Base-by-base conservation (phyloP, 148 eudicot genomes). In the Rhododendron kiyosumense region DNA sequence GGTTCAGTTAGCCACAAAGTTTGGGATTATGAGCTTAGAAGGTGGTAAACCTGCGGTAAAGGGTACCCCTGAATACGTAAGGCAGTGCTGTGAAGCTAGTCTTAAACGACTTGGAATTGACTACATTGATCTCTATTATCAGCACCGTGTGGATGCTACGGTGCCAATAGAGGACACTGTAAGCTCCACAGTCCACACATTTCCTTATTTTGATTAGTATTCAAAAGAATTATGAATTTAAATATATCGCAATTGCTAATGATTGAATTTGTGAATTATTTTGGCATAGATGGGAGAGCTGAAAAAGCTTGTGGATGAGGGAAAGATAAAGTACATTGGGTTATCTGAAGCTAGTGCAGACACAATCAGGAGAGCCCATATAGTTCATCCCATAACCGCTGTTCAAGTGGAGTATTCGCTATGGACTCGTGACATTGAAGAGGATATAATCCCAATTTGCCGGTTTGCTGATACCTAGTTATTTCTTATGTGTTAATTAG, bases 301-400 rank as follows among this genome's bases (percentile, higher is more conserved):
- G 0, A 92, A 89, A 86, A 92, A 91, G 81, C 89, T 92, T 81
- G 94, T 91, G 49, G 94, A 90, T 34, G 94, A 92, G 87, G 93
- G 94, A 30, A 92, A 92, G 85, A 88, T 92, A 69, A 91, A 86
- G 84, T 88, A 91, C 79, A 85, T 92, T 36, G 94, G 94, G 0
- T 77, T 92, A 81, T 92, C 92, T 43, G 93, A 92, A 87, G 93
- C 94, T 61, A 88, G 88, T 59, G 84, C 69, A 8, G 90, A 86
- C 84, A 92, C 94, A 34, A 71, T 91, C 57, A 89, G 84, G 84
- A 89, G 94, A 52, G 94, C 94, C 22, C 92, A 92, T 80, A 81
- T 84, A 2, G 91, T 92, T 84, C 93, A 92, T 78, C 94, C 94
- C 1, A 87, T 92, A 13, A 89, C 92, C 32, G 91, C 90, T 6